Evolutionary conservation across 2,329 filamentous ascomycete species (phyloP), one percentile per base, ranked within the genome.

Genomic region (Gliomastix tumulicola): DNA sequence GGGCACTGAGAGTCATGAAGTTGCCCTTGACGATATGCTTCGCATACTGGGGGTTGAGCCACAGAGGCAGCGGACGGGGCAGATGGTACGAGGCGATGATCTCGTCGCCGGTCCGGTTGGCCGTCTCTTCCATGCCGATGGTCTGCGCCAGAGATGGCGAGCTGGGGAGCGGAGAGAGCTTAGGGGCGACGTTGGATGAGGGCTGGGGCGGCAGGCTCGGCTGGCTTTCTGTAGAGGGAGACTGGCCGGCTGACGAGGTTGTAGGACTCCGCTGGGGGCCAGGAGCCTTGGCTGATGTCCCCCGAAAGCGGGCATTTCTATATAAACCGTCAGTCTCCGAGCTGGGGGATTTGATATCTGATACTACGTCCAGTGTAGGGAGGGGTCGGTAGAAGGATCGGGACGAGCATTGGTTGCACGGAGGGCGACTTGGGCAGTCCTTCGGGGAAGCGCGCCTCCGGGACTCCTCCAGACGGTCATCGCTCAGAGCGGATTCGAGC

Each of bases 11-110:
- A 10, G 90, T 96, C 82, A 95, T 88, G 57, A 97, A 96, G 66
- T 96, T 97, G 41, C 90, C 90, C 68, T 90, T 94, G 53, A 96
- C 89, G 46, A 95, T 94, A 53, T 94, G 80, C 56, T 83, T 85
- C 37, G 84, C 82, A 55, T 86, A 84, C 43, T 78, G 66, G 38
- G 82, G 74, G 52, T 85, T 82, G 51, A 88, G 77, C 79, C 85
- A 88, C 42, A 86, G 65, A 13, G 85, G 85, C 41, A 79, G 66
- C 21, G 76, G 75, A 28, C 76, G 72, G 41, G 82, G 82, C 41
- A 85, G 67, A 48, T 82, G 77, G 53, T 80, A 81, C 11, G 67
- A 66, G 47, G 66, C 65, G 45, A 81, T 68, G 35, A 74, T 57
- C 39, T 77, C 74, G 49, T 81, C 74, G 40, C 62, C 65, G 22